Evolutionary conservation across 176 grass and related monocot genomes (phyloP).

Genomic region (Themeda triandra): DNA sequence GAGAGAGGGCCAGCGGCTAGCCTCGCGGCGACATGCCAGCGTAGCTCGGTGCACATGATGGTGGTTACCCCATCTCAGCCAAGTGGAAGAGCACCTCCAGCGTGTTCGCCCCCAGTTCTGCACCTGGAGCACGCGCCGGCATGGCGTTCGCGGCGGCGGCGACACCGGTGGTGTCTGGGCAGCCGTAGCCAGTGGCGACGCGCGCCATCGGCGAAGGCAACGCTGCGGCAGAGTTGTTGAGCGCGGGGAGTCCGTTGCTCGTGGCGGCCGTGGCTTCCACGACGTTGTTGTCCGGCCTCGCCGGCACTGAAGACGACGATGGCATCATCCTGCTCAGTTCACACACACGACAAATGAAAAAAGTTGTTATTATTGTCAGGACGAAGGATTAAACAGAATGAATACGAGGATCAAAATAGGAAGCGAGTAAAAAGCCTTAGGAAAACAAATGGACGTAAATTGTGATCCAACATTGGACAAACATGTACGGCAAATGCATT

Average conservation of each 20-base stretch:
- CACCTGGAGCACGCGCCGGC: neutral
- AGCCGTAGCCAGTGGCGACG: neutral
- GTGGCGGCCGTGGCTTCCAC: too few species aligned
- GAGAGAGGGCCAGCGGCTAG: neutral
- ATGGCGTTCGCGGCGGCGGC: neutral
- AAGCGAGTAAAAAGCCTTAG: conserved; percentile 3
- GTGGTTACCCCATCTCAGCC: conserved; percentile 8
- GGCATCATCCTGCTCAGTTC: neutral
- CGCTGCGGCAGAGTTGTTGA: conserved; percentile 14
- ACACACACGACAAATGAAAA: too few species aligned
- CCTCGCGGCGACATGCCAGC: neutral
- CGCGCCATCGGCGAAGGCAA: neutral
- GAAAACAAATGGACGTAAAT: neutral
- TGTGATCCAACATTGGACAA: neutral
- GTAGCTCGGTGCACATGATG: conserved; percentile 10
- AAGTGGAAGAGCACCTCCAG: conserved; percentile 29
- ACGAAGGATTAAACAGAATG: neutral
- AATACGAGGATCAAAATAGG: neutral
- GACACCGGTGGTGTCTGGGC: neutral
- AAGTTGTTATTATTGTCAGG: too few species aligned
- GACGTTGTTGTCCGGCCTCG: neutral
- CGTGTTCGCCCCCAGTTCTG: neutral
- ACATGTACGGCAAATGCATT: neutral
- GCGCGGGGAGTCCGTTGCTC: conserved; percentile 1
- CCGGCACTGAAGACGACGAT: neutral